Percentiles rank a stretch among this genome's conserved stretches.
Conservation (phyloP, 2,329 filamentous ascomycete species). For the Stylonectria norvegica region DNA sequence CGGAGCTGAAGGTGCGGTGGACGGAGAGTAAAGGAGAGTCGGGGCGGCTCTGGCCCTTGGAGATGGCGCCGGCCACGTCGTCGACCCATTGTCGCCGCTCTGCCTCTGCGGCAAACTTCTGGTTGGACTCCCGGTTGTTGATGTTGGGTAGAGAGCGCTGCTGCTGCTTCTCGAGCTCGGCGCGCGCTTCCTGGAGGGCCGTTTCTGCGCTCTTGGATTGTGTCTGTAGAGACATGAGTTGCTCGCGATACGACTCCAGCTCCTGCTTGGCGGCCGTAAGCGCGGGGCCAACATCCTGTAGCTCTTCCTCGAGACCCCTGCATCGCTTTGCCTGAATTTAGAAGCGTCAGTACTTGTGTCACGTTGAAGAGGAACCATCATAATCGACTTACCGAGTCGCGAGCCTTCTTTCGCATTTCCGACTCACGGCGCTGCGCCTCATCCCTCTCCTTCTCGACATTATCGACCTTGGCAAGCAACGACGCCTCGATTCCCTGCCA, state of each 20-base stretch:
- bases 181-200: constrained; percentile 54
- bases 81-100: constrained; percentile 52
- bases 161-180: constrained; percentile 51
- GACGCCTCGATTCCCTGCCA: constrained; percentile 96
- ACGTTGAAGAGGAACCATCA: neutral
- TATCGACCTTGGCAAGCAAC: constrained; percentile 70
- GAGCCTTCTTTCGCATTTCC: constrained; percentile 83
- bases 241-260: constrained; percentile 54
- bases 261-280: constrained; percentile 65
- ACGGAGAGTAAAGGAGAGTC: constrained; percentile 52
- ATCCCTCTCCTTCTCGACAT: constrained; percentile 85
- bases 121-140: constrained; percentile 16
- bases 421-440: constrained; percentile 79
- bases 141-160: no score
- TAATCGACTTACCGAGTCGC: constrained; percentile 73
- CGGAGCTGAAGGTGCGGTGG: constrained; percentile 52
- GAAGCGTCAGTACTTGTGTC: constrained; percentile 16
- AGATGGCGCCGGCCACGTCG: constrained; percentile 41
- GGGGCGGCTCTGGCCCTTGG: constrained; percentile 49
- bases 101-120: constrained; percentile 35
- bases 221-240: constrained; percentile 60
- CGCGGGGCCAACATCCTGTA: constrained; percentile 65
- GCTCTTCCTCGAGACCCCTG: constrained; percentile 74
- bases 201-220: constrained; percentile 64
- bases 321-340: constrained; percentile 55